These are phyloP conservation scores for Colletotrichum sojae DNA, from an alignment of 2,329 filamentous ascomycete species.

Conservation along the genomic window DNA sequence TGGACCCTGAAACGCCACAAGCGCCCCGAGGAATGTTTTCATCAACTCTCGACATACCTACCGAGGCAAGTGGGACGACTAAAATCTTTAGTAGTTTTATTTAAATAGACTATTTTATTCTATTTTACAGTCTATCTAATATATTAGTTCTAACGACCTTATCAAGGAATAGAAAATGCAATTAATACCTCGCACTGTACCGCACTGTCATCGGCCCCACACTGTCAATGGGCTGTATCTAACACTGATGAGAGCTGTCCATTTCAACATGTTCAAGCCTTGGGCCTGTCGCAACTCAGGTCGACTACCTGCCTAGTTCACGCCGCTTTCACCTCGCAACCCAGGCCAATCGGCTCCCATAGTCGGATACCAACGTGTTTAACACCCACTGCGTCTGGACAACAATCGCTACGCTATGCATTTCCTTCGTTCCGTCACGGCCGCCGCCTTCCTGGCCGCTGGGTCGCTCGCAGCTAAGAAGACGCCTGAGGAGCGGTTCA, in stretches of 20 bases:
- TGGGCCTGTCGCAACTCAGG: too few species aligned
- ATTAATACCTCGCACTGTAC: too few species aligned
- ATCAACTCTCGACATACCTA: neutral
- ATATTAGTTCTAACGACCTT: too few species aligned
- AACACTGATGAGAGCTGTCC: conserved; percentile 35
- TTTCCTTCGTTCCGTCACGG: conserved; percentile 74
- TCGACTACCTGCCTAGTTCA: conserved; percentile 8
- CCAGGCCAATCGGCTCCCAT: conserved; percentile 33
- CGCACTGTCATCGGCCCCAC: neutral
- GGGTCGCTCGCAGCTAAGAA: conserved; percentile 76
- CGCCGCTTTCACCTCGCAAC: conserved; percentile 38
- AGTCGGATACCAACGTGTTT: conserved; percentile 1
- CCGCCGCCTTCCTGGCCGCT: conserved; percentile 73
- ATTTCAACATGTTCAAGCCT: neutral
- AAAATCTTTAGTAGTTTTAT: too few species aligned
- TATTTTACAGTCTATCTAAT: too few species aligned
- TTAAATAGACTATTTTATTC: too few species aligned
- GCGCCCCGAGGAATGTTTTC: neutral
- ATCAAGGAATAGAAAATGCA: too few species aligned
- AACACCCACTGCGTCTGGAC: conserved; percentile 1
- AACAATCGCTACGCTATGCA: conserved; percentile 70
- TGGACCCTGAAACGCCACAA: neutral
- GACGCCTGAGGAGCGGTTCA: conserved; percentile 75
- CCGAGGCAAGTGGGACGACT: neutral
- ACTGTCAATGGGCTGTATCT: neutral